phyloP scores from a whole-genome alignment of 768 basidiomycete genomes.

The Tylopilus balloui region DNA sequence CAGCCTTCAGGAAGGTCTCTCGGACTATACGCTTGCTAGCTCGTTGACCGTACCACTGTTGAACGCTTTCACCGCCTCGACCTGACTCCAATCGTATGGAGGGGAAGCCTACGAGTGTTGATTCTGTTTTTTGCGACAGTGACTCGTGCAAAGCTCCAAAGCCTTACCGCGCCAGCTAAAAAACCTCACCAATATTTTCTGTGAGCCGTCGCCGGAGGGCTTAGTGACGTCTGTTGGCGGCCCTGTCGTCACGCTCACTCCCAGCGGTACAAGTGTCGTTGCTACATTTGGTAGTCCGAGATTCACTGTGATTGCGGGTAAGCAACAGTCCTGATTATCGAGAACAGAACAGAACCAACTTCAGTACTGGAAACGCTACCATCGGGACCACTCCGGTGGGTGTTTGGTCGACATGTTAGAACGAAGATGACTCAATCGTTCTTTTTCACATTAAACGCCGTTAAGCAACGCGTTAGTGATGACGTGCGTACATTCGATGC shows the following conservation, averaged over 20 bases:
- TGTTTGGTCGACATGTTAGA: slow-evolving; percentile 37
- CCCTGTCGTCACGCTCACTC: slow-evolving; percentile 54
- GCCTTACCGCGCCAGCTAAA: not conserved
- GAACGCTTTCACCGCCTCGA: slow-evolving; percentile 13
- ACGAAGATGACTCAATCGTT: not conserved
- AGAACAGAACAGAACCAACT: not conserved
- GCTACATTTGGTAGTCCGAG: slow-evolving; percentile 52
- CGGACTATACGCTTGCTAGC: slow-evolving; percentile 10
- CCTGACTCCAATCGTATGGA: slow-evolving; percentile 13
- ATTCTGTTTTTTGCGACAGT: slow-evolving; percentile 15
- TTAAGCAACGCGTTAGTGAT: not conserved
- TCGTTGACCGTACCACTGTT: not conserved
- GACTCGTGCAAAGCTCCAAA: slow-evolving; percentile 23
- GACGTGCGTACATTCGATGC: not conserved
- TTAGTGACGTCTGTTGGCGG: slow-evolving; percentile 58
- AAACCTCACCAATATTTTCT: not conserved
- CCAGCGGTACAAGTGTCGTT: slow-evolving; percentile 34
- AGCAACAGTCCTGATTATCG: not conserved
- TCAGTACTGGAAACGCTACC: slow-evolving; percentile 19
- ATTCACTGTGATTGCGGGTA: slow-evolving; percentile 42
- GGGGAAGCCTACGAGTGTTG: not conserved
- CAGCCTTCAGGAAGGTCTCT: slow-evolving; percentile 14
- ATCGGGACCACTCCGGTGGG: slow-evolving; percentile 34
- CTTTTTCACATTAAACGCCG: not conserved
- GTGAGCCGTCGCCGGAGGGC: slow-evolving; percentile 58